Evolutionary conservation across 305 asterid species (phyloP), one percentile per base, ranked within the genome.

Genomic region (Solanum aculeatissimum): DNA sequence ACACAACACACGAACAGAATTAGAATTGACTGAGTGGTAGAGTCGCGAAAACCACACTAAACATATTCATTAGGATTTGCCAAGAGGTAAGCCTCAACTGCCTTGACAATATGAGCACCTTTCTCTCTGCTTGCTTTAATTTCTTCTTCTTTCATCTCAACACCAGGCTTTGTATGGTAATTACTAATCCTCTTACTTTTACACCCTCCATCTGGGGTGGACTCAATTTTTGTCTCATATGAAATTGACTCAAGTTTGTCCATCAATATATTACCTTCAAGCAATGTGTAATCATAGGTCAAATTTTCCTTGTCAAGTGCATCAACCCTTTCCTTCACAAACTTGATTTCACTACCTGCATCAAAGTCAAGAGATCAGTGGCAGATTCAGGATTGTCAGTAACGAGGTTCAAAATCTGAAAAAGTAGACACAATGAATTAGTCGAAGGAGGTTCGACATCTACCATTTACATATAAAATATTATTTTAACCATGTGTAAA

Each of bases 71-170:
- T 29, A 15, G 74, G 45, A 18, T 66, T 32, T 32, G 45, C 74
- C 79, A 91, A 87, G 68, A 92, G 92, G 83, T 91, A 90, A 19
- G 85, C 94, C 80, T 93, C 97, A 51, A 91, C 89, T 77, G 90
- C 92, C 81, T 89, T 92, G 87, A 89, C 86, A 85, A 93, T 81
- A 18, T 89, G 92, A 53, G 87, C 71, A 84, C 92, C 93, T 60
- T 86, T 86, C 81, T 90, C 92, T 66, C 89, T 92, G 35, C 92
- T 92, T 66, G 71, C 89, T 84, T 89, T 87, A 10, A 85, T 77
- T 27, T 86, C 88, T 35, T 89, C 91, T 57, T 85, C 87, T 21
- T 80, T 85, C 54, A 86, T 80, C 84, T 85, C 87, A 49, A 72
- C 83, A 9, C 86, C 91, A 13, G 80, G 83, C 69, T 83, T 89